Evolutionary conservation across 345 rosid genomes (phyloP).

Genomic region (Camelina neglecta): DNA sequence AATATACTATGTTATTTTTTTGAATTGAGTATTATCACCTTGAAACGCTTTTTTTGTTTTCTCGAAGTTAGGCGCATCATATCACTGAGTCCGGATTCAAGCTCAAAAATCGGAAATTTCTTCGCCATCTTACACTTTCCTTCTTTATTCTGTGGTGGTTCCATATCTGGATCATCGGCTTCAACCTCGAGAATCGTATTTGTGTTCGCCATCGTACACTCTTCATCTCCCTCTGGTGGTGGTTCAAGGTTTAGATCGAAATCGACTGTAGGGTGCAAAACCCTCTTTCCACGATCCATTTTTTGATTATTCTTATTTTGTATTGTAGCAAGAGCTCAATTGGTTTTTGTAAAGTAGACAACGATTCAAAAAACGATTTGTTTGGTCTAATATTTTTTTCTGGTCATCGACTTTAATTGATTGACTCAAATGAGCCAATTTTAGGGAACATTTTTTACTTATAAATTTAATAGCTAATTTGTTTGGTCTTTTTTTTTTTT

Average conservation of each 20-base stretch:
- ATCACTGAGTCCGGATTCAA: background rate
- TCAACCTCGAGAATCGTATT: background rate
- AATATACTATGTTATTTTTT: too few species aligned
- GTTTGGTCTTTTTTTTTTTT: too few species aligned
- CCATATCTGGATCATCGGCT: background rate
- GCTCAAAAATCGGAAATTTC: background rate
- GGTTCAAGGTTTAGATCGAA: background rate
- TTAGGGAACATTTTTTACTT: too few species aligned
- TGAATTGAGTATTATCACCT: background rate
- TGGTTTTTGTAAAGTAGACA: background rate
- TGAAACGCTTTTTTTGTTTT: background rate
- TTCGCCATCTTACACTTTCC: background rate
- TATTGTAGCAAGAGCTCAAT: background rate
- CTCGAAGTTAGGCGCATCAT: background rate
- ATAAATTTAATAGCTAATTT: too few species aligned
- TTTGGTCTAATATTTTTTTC: too few species aligned
- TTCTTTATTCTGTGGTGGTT: background rate
- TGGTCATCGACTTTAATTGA: too few species aligned
- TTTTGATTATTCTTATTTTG: background rate
- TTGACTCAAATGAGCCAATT: too few species aligned
- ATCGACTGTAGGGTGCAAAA: background rate
- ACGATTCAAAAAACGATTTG: too few species aligned
- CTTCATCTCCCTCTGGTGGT: background rate
- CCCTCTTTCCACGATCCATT: background rate
- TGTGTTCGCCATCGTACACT: background rate